A percentile compares a stretch with the other conserved stretches of the same genome.
phyloP scores from a whole-genome alignment of 441 rosid species.

The Biscutella laevigata region DNA sequence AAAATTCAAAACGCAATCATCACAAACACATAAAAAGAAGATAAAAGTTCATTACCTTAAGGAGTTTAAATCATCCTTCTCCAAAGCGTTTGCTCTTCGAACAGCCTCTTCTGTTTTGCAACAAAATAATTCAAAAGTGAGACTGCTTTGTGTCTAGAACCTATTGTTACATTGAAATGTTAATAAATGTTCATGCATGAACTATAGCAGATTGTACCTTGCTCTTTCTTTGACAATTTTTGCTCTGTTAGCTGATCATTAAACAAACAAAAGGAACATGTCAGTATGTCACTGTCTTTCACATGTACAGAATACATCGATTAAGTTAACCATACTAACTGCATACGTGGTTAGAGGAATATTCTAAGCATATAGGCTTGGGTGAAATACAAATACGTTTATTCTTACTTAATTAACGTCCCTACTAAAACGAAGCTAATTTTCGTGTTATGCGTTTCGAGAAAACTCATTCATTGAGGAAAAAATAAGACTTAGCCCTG shows the following conservation, averaged over 20 bases:
- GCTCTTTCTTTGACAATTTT: conserved; percentile 65
- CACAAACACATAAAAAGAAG: conserved; percentile 5
- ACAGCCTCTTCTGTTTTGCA: conserved; percentile 55
- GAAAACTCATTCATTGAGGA: too few species aligned
- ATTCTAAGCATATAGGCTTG: not conserved
- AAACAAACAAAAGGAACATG: conserved; percentile 15
- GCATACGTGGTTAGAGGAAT: conserved; percentile 1
- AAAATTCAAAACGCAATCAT: conserved; percentile 3
- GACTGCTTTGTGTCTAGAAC: not conserved
- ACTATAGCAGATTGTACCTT: conserved; percentile 47
- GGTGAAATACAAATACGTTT: too few species aligned
- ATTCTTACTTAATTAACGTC: too few species aligned
- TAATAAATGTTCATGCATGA: not conserved
- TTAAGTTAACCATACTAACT: not conserved
- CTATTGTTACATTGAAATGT: not conserved
- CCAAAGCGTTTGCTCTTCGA: conserved; percentile 64
- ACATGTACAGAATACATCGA: conserved; percentile 2
- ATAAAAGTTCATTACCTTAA: conserved; percentile 46
- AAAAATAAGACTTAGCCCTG: too few species aligned
- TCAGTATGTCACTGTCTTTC: conserved; percentile 22
- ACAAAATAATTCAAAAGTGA: conserved; percentile 7
- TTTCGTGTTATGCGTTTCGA: too few species aligned
- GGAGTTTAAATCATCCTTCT: conserved; percentile 44
- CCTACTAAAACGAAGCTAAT: too few species aligned
- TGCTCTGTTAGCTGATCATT: conserved; percentile 61